Conservation (phyloP, 139 green algal genomes). For the Chlorella sp. region DNA sequence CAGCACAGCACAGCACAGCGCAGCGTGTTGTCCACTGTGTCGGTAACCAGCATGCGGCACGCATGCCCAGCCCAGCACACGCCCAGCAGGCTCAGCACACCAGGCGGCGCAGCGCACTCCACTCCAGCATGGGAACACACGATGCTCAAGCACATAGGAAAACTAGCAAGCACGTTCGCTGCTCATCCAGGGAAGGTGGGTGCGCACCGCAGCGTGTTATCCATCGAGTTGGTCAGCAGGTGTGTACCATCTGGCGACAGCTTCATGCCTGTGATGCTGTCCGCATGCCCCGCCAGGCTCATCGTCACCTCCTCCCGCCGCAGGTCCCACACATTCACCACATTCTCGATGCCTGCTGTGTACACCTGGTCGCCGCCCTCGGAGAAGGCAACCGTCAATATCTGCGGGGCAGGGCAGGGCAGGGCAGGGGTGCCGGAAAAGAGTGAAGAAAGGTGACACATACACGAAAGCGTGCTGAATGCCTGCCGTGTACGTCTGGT, state of each 20-base stretch:
- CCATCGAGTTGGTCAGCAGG: constrained; percentile 96
- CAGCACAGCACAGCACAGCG: constrained; percentile 38
- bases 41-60: constrained; percentile 74
- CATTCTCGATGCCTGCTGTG: constrained; percentile 89
- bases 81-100: background rate
- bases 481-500: too few species aligned
- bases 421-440: too few species aligned
- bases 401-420: background rate
- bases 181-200: too few species aligned
- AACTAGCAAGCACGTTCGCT: too few species aligned
- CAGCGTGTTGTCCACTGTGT: constrained; percentile 96
- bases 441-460: too few species aligned
- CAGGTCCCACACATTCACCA: constrained; percentile 90
- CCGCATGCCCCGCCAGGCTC: constrained; percentile 75
- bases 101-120: background rate
- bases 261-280: constrained; percentile 87
- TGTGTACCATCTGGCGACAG: constrained; percentile 87
- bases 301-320: constrained; percentile 70
- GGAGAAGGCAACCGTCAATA: constrained; percentile 79
- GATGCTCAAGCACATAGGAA: too few species aligned
- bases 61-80: background rate
- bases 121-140: too few species aligned
- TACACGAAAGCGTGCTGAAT: too few species aligned
- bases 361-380: constrained; percentile 91
- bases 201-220: constrained; percentile 91